Conservation (phyloP, 768 basidiomycete genomes). For the Lactarius deliciosus region DNA sequence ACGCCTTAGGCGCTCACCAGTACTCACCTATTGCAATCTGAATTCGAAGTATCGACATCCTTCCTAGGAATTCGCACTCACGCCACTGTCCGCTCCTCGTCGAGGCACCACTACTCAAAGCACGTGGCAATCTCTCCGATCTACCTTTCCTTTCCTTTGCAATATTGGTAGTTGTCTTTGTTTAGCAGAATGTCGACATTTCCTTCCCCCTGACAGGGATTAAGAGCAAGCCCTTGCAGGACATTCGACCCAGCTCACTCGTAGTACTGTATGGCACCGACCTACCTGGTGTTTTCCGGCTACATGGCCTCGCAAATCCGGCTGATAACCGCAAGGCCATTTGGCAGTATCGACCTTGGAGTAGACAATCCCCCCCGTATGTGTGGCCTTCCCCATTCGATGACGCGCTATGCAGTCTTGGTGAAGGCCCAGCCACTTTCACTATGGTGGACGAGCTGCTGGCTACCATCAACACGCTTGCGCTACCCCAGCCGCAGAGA, state of each 20-base stretch:
- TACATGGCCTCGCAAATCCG: not conserved
- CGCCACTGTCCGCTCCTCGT: too few relatives aligned
- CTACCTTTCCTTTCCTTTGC: too few relatives aligned
- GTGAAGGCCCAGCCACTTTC: constrained; percentile 11
- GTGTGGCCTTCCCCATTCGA: constrained; percentile 6
- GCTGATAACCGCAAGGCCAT: constrained; percentile 10
- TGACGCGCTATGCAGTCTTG: not conserved
- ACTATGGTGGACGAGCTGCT: constrained; percentile 6
- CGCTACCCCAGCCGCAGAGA: too few relatives aligned
- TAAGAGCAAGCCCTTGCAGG: not conserved
- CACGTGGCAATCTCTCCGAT: too few relatives aligned
- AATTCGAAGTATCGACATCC: too few relatives aligned
- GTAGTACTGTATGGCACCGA: not conserved
- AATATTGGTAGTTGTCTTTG: not conserved
- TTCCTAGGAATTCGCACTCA: too few relatives aligned
- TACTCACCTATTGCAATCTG: too few relatives aligned
- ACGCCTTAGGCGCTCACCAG: too few relatives aligned
- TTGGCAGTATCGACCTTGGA: constrained; percentile 17
- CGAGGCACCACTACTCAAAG: too few relatives aligned
- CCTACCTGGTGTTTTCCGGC: not conserved
- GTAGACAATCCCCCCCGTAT: constrained; percentile 11
- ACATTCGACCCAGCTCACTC: not conserved
- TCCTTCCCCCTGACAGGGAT: constrained; percentile 4
- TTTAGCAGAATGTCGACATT: too few relatives aligned
- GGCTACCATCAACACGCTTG: too few relatives aligned